Conservation (phyloP, 1,284 basidiomycete species). For the Vanrija sp. region DNA sequence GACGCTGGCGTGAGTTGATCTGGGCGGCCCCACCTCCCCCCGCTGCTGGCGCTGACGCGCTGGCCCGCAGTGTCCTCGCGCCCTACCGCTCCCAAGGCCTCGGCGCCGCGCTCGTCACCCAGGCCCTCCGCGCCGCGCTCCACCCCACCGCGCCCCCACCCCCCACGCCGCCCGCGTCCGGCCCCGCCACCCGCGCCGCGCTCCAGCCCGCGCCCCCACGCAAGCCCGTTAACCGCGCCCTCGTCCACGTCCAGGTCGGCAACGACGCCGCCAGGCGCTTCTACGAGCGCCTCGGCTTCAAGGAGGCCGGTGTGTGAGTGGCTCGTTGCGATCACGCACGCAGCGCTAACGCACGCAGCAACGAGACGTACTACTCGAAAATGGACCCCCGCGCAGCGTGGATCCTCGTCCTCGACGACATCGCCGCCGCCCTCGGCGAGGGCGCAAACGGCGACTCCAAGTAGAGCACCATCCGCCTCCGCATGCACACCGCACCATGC, state of each 20-base stretch:
- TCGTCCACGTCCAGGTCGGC: conserved; percentile 44
- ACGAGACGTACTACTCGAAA: conserved; percentile 44
- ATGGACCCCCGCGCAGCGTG: conserved; percentile 41
- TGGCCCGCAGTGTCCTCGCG: conserved; percentile 34
- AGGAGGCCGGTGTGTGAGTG: conserved; percentile 40
- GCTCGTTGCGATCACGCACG: neutral
- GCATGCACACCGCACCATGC: neutral
- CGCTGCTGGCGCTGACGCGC: neutral
- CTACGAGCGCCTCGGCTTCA: conserved; percentile 46
- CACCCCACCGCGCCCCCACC: conserved; percentile 41
- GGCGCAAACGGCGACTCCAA: conserved; percentile 15
- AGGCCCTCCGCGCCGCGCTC: conserved; percentile 34
- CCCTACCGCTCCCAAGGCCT: conserved; percentile 46
- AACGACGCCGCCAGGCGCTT: conserved; percentile 45
- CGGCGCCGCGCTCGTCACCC: conserved; percentile 40
- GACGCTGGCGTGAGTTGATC: conserved; percentile 43
- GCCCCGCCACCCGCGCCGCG: conserved; percentile 33
- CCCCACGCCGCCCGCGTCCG: conserved; percentile 33
- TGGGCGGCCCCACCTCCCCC: neutral
- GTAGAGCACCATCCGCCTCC: conserved; percentile 3
- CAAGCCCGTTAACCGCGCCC: conserved; percentile 35
- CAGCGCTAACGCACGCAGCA: conserved; percentile 20
- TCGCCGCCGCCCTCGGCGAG: conserved; percentile 30
- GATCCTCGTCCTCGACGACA: conserved; percentile 45
- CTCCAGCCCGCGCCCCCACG: conserved; percentile 30